A percentile compares a stretch with the other conserved stretches of the same genome.
phyloP scores from a whole-genome alignment of 2,329 filamentous ascomycete genomes.

The Biscogniauxia mediterranea region DNA sequence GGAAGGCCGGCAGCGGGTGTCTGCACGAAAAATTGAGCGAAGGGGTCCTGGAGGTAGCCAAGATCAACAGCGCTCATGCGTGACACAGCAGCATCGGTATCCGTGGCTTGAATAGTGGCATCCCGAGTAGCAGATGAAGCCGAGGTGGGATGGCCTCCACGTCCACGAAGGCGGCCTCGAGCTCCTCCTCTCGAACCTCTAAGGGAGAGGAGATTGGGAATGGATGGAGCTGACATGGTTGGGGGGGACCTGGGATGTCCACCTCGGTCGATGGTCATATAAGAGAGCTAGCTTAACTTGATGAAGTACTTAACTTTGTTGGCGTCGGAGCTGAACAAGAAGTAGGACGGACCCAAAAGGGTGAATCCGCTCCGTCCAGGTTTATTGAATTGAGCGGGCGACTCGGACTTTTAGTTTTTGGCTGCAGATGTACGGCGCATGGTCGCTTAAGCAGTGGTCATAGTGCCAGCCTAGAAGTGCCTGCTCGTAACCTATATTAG shows the following conservation, averaged over 20 bases:
- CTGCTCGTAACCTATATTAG: too few species aligned
- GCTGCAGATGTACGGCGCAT: too few species aligned
- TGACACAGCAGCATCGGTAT: constrained; percentile 86
- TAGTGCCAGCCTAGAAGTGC: neutral
- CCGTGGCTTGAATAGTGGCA: constrained; percentile 79
- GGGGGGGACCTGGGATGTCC: neutral
- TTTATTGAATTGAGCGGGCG: neutral
- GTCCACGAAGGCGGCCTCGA: constrained; percentile 33
- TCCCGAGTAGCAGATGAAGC: constrained; percentile 53
- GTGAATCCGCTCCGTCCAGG: neutral
- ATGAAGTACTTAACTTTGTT: neutral
- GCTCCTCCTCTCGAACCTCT: constrained; percentile 47
- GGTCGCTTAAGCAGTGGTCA: neutral
- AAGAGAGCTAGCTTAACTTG: neutral
- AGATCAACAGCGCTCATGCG: constrained; percentile 83
- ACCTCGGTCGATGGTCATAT: constrained; percentile 8
- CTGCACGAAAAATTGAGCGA: constrained; percentile 68
- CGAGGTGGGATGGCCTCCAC: constrained; percentile 22
- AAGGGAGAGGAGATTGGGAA: constrained; percentile 73
- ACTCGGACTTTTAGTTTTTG: too few species aligned
- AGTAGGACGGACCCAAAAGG: neutral
- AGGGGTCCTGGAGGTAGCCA: constrained; percentile 82
- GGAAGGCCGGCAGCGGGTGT: constrained; percentile 38
- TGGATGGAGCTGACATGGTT: constrained; percentile 72
- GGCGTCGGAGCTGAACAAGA: neutral